phyloP scores from a whole-genome alignment of 2,329 filamentous ascomycete genomes.

The Aspergillus sp. region DNA sequence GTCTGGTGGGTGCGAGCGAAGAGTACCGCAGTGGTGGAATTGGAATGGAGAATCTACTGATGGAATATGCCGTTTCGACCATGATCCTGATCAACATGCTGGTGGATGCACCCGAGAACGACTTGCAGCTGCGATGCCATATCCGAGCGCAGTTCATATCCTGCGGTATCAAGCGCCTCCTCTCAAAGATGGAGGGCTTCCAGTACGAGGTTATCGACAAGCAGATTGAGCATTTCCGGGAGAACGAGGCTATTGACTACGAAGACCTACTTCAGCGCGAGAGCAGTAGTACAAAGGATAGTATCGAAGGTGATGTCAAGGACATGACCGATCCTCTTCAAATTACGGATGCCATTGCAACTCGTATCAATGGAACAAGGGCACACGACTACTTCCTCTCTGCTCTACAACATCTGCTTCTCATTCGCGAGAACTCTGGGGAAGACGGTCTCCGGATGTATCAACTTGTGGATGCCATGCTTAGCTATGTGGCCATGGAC shows the following conservation, averaged over 20 bases:
- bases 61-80: slow-evolving; percentile 97
- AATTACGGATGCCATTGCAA: slow-evolving; percentile 91
- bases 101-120: slow-evolving; percentile 85
- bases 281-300: slow-evolving; percentile 87
- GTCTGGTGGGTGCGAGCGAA: slow-evolving; percentile 92
- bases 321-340: slow-evolving; percentile 92
- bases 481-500: slow-evolving; percentile 99
- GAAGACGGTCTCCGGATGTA: slow-evolving; percentile 95
- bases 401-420: slow-evolving; percentile 88
- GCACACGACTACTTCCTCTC: slow-evolving; percentile 96
- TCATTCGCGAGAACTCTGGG: slow-evolving; percentile 88
- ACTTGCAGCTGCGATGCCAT: slow-evolving; percentile 89
- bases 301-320: slow-evolving; percentile 80
- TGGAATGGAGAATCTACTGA: slow-evolving; percentile 97
- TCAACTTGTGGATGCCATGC: slow-evolving; percentile 97
- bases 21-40: slow-evolving; percentile 95
- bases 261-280: slow-evolving; percentile 95
- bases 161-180: slow-evolving; percentile 90
- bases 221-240: slow-evolving; percentile 90
- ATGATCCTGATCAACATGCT: slow-evolving; percentile 97
- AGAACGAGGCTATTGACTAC: slow-evolving; percentile 96
- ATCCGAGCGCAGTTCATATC: slow-evolving; percentile 95
- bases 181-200: slow-evolving; percentile 97
- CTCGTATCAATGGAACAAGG: slow-evolving; percentile 78
- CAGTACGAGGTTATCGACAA: slow-evolving; percentile 99